Percentiles rank a stretch among this genome's conserved stretches.
These are phyloP conservation scores for Pseudisothecium myosuroides DNA, from an alignment of 225 moss, liverwort and hornwort genomes.

Conservation along the genomic window DNA sequence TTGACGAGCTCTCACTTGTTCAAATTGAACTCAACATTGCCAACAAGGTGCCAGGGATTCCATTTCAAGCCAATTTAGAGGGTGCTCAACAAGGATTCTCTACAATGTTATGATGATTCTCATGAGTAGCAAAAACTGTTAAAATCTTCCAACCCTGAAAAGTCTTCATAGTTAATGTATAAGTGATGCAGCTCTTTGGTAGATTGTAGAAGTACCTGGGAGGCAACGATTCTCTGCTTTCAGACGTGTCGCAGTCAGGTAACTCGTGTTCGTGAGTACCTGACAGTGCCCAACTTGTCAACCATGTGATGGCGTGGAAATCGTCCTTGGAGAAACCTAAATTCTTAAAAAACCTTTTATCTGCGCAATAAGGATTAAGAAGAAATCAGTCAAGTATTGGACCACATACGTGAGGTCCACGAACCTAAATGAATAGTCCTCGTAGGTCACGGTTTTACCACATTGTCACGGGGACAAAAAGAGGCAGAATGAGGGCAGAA, in stretches of 20 bases:
- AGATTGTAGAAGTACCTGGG: neutral
- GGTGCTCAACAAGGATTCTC: neutral
- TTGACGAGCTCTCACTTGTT: neutral
- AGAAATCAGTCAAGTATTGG: neutral
- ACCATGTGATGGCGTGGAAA: constrained; percentile 89
- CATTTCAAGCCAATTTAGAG: neutral
- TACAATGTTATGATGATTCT: neutral
- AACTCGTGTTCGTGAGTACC: constrained; percentile 42
- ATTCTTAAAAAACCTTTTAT: constrained; percentile 57
- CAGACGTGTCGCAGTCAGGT: neutral
- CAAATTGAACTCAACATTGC: neutral
- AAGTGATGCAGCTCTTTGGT: neutral
- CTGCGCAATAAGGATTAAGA: constrained; percentile 10
- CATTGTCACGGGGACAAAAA: neutral
- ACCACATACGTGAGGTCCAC: neutral
- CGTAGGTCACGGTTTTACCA: neutral
- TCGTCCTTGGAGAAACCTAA: constrained; percentile 65
- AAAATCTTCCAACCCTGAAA: neutral
- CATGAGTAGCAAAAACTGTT: neutral
- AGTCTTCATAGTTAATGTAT: neutral
- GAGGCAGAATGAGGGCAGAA: neutral
- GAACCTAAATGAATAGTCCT: neutral
- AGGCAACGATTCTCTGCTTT: neutral
- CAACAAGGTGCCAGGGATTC: neutral
- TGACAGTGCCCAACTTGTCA: constrained; percentile 90